Evolutionary conservation across 495 filamentous ascomycete species (phyloP), one percentile per base, ranked within the genome.

Genomic region (Penicillium parvum): DNA sequence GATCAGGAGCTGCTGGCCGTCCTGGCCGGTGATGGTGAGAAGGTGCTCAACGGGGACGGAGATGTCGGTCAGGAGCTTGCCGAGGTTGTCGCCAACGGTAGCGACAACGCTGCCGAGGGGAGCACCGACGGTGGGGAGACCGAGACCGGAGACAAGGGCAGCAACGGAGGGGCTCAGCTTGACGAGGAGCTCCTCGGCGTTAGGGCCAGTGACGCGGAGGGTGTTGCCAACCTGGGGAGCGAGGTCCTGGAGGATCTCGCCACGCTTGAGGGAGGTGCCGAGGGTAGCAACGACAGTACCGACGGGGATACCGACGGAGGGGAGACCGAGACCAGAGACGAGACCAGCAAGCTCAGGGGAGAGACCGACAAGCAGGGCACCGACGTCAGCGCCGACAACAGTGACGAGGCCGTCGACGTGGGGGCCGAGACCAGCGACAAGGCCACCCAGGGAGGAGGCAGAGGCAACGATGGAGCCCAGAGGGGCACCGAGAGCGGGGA

Each of bases 61-160:
- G 30, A 69, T 36, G 48, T 68, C 57, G 44, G 54, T 53, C 38
- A 71, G 27, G 36, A 71, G 65, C 44, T 71, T 64, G 49, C 65
- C 64, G 19, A 66, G 40, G 49, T 15, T 15, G 4, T 32, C 49
- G 45, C 53, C 49, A 33, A 64, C 64, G 32, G 57, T 57, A 25
- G 42, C 44, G 37, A 68, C 32, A 27, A 68, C 45, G 12, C 51
- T 25, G 37, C 64, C 64, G 18, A 64, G 41, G 40, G 64, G 47
- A 12, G 15, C 49, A 21, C 54, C 53, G 12, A 63, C 47, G 30
- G 49, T 47, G 38, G 49, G 45, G 32, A 68, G 60, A 32, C 64
- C 64, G 15, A 68, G 60, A 23, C 47, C 41, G 21, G 49, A 20
- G 35, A 64, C 38, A 46, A 68, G 64, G n/a, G 40, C 33, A 23